Evolutionary conservation across 2,329 filamentous ascomycete species (phyloP).

Genomic region (Pseudocercospora crystallina): DNA sequence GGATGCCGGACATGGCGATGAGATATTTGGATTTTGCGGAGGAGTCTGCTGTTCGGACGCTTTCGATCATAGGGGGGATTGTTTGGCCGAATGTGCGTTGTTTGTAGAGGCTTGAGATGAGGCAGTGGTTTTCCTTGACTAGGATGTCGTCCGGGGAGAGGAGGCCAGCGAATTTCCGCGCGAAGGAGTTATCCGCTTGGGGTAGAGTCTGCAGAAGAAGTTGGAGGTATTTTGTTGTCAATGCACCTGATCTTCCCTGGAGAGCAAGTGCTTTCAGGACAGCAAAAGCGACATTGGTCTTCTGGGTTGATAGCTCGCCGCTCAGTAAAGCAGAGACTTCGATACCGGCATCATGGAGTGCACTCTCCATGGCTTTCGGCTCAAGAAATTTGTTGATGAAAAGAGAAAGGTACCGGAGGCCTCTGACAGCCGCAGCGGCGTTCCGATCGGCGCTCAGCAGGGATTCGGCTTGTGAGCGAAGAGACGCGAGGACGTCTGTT

Average conservation of each 20-base stretch:
- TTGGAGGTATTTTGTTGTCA: constrained; percentile 44
- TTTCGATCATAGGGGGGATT: constrained; percentile 55
- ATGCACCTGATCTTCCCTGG: constrained; percentile 49
- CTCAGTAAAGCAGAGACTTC: constrained; percentile 42
- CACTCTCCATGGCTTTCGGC: constrained; percentile 39
- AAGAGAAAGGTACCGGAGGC: constrained; percentile 46
- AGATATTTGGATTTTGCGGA: constrained; percentile 61
- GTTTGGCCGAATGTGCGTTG: constrained; percentile 63
- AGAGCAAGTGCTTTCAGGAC: constrained; percentile 61
- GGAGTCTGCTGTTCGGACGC: constrained; percentile 48
- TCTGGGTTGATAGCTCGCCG: constrained; percentile 37
- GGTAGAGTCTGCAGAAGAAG: constrained; percentile 53
- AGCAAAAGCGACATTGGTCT: constrained; percentile 59
- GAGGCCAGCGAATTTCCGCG: constrained; percentile 59
- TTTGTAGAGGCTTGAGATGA: constrained; percentile 61
- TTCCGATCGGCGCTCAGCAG: constrained; percentile 18
- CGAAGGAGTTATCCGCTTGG: constrained; percentile 47
- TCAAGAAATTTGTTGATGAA: constrained; percentile 51
- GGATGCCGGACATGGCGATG: constrained; percentile 61
- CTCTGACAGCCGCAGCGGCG: constrained; percentile 31
- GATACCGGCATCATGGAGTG: constrained; percentile 28
- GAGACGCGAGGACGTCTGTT: constrained; percentile 26
- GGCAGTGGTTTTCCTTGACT: constrained; percentile 60
- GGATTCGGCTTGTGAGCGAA: constrained; percentile 25
- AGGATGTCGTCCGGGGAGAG: constrained; percentile 62